Base-by-base conservation (phyloP, 2,329 filamentous ascomycete genomes). In the Scedosporium apiospermum region DNA sequence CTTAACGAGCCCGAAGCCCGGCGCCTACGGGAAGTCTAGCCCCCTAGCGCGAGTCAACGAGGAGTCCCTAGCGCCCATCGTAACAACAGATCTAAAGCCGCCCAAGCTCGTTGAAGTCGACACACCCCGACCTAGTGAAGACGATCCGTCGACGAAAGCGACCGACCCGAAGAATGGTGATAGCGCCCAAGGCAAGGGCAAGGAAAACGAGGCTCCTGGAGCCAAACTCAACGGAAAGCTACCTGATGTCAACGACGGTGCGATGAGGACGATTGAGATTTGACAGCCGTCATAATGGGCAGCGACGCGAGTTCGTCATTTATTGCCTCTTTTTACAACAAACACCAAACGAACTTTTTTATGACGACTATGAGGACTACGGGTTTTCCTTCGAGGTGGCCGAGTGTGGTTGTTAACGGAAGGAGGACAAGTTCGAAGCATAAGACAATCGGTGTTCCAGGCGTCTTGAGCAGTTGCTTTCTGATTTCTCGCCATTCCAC, bases 11-110 rank as follows among this genome's bases (percentile, higher is more conserved):
- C 86, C 88, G 21, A 89, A 85, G 71, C 79, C 84, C 64, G 83
- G 88, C 1, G 81, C 83, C 12, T 85, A 82, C 65, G 83, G 85
- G 67, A 87, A 91, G 69, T 82, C 87, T 14, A 90, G 87, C 67
- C 89, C 89, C 16, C 77, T 93, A 63, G 88, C 88, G 59, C 81
- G 88, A 65, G 90, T 93, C 14, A 84, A 88, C 0, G 90, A 93
- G 74, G 90, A 93, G 72, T 69, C 74, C 9, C 68, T 73, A 27
- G 72, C 77, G 57, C 75, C 76, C 3, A 75, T 78, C 58, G 64
- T 68, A 73, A 76, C 72, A 67, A 75, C 65, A 63, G 70, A 67
- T 41, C 71, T 77, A 58, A 76, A 79, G 65, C 75, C 78, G 18
- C 73, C 75, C 61, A 82, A 81, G 65, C 76, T 86, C 16, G 80